These are phyloP conservation scores for Leersia perrieri DNA, from an alignment of 176 grass and related monocot species.

Conservation along the genomic window DNA sequence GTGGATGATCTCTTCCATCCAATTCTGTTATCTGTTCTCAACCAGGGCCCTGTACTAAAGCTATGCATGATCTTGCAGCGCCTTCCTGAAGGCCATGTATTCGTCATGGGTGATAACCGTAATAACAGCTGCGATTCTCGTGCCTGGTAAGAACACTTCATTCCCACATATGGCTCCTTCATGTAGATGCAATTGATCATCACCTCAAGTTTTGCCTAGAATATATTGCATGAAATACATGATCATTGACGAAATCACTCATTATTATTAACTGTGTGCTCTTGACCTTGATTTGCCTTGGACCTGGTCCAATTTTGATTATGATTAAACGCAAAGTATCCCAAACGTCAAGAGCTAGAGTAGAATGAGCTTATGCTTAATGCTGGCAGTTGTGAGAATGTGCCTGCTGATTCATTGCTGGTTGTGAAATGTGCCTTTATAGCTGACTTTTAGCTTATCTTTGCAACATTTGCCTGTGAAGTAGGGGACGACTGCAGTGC, in stretches of 20 bases:
- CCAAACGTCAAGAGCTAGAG: neutral
- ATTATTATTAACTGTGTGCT: neutral
- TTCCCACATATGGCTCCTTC: neutral
- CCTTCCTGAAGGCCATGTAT: slow-evolving; percentile 53
- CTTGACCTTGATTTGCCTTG: neutral
- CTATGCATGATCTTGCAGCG: slow-evolving; percentile 30
- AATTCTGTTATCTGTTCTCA: slow-evolving; percentile 1
- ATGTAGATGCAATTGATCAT: slow-evolving; percentile 13
- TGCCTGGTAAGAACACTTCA: slow-evolving; percentile 35
- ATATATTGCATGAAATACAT: no score
- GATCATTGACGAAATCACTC: neutral
- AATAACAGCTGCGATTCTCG: slow-evolving; percentile 60
- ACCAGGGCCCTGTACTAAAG: slow-evolving; percentile 19
- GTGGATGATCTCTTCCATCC: slow-evolving; percentile 45
- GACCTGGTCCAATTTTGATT: neutral
- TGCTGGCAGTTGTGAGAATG: neutral
- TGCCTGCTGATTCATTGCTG: neutral
- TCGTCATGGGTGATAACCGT: slow-evolving; percentile 51
- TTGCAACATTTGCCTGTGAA: neutral
- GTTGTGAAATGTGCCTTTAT: neutral
- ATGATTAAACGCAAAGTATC: neutral
- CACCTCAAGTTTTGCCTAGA: neutral
- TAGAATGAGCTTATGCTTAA: neutral
- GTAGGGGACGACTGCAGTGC: neutral
- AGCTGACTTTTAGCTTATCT: neutral